Base-by-base conservation (phyloP, 2,329 filamentous ascomycete species). In the Monosporascus sp. region DNA sequence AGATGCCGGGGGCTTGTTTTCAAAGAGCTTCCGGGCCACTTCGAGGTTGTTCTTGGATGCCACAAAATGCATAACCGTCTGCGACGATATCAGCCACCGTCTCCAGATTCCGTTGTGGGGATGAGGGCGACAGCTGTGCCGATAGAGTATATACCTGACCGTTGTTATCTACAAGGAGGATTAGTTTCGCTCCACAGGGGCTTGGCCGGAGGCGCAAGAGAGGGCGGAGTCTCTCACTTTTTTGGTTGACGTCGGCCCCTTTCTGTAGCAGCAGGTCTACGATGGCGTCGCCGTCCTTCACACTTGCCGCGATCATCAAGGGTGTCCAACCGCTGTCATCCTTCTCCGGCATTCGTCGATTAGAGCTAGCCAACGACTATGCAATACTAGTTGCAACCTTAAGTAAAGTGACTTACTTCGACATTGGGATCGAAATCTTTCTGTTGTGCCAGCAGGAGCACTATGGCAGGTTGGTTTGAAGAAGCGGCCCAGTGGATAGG, bases 401-500 rank as follows among this genome's bases (percentile, higher is more conserved):
- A 14, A 14, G 31, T 14, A 34, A 31, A 34, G 31, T 44, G 2
- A 20, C 62, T 56, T 67, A 90, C 88, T 73, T 91, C 83, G 19
- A 86, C 86, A 70, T 97, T 92, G 0, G 90, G 82, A 67, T 97
- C 91, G 66, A 97, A 96, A 55, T 79, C 78, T 63, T 86, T 86
- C 56, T 79, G 77, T 52, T 88, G 80, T 2, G 88, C 80, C 4
- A 97, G 77, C 20, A 93, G 69, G 49, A 87, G 78, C 19, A 90
- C 85, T 55, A 97, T 91, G 24, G 86, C 81, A 7, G 87, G 73
- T 61, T 85, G 86, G 68, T 94, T 95, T 70, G 89, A 88, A 22
- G 92, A 94, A 2, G 85, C 84, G 0, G 94, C 93, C 94, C 94
- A 99, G 77, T 99, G 94, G 53, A 97, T 85, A 2, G 94, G 87